Base-by-base conservation (phyloP, 2,329 filamentous ascomycete genomes). In the Colletotrichum sojae region DNA sequence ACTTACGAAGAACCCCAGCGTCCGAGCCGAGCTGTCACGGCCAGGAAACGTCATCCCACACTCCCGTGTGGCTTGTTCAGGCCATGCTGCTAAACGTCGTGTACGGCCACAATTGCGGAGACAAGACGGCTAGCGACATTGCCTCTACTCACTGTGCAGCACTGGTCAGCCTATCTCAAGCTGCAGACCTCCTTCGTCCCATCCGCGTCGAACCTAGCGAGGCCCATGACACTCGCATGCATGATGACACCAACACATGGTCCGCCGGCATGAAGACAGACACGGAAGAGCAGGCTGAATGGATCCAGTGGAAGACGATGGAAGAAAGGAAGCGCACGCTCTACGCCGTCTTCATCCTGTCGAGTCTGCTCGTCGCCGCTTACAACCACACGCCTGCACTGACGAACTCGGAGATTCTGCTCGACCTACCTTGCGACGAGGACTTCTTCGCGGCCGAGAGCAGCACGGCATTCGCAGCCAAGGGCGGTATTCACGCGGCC, bases 1-100 rank as follows among this genome's bases (percentile, higher is more conserved):
- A 89, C 75, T 84, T 87, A 71, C 85, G 88, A 59, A 85, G 85
- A 75, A 82, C 84, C 10, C 80, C 84, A 18, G 76, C 83, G 64
- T 78, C 81, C 61, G 86, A 88, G 70, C 80, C 85, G 43, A 79
- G 77, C 51, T 82, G 85, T 13, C 82, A 85, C 52, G 77, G 80
- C 18, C 81, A 84, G 63, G 91, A 94, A 67, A 86, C 86, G 57
- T 86, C 89, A 16, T 87, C 90, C 46, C 90, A 94, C 73, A 95
- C 95, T 2, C 95, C 95, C 0, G 86, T 98, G 48, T 98, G 95
- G 95, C 86, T 99, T 27, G 94, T 98, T 16, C 96, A 98, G 80
- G 94, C 95, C 0, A 98, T 98, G 95, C 85, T 98, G 9, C 86
- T 99, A 58, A 98, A 97, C 77, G 93, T 98, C 45, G 93, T 98